These are phyloP conservation scores for Tylopilus balloui DNA, from an alignment of 768 basidiomycete species.

Conservation along the genomic window DNA sequence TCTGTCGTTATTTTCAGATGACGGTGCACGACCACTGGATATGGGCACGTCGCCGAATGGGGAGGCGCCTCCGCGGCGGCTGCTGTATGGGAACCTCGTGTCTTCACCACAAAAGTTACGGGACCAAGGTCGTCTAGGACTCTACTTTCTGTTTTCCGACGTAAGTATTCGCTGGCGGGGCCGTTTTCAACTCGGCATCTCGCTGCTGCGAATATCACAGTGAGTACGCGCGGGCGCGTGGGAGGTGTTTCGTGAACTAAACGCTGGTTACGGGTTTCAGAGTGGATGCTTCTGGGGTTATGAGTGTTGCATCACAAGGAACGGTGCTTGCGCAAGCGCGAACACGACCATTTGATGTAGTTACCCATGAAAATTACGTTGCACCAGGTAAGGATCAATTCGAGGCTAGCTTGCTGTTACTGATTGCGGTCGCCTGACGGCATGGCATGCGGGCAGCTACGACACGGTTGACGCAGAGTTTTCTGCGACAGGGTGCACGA, in stretches of 20 bases:
- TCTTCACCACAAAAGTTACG: constrained; percentile 76
- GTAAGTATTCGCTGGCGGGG: constrained; percentile 81
- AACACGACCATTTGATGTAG: constrained; percentile 76
- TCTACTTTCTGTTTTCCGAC: constrained; percentile 89
- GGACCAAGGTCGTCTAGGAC: constrained; percentile 75
- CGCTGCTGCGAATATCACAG: constrained; percentile 71
- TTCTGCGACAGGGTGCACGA: constrained; percentile 53
- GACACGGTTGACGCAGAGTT: constrained; percentile 54
- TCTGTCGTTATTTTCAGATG: constrained; percentile 67
- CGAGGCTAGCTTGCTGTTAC: constrained; percentile 13
- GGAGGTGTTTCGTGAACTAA: constrained; percentile 10
- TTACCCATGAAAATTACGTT: constrained; percentile 66
- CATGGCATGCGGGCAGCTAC: constrained; percentile 30
- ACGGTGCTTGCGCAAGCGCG: constrained; percentile 65
- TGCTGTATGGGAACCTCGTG: constrained; percentile 83
- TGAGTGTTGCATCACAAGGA: constrained; percentile 54
- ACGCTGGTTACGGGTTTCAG: constrained; percentile 29
- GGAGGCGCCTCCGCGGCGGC: constrained; percentile 46
- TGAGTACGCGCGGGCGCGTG: constrained; percentile 37
- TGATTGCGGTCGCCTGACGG: constrained; percentile 16
- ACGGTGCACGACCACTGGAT: constrained; percentile 61
- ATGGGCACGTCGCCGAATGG: constrained; percentile 50
- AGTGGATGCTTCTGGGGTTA: constrained; percentile 47
- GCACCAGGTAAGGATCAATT: constrained; percentile 62
- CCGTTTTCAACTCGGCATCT: constrained; percentile 68